phyloP scores from a whole-genome alignment of 176 grass and related monocot genomes.

The Bolboschoenus planiculmis region DNA sequence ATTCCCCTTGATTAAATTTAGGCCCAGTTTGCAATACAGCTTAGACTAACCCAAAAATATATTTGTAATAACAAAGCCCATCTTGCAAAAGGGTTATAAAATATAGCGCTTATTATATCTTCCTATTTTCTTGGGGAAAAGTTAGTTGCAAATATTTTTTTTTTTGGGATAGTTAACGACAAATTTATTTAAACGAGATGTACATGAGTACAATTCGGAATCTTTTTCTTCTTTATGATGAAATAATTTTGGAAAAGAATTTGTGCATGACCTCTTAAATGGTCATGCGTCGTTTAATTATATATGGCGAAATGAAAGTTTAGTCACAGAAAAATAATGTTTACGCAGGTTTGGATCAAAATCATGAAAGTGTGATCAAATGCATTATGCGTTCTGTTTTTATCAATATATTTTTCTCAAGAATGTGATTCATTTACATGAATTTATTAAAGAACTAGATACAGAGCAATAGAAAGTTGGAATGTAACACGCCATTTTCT shows the following conservation, averaged over 20 bases:
- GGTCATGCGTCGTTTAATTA: neutral
- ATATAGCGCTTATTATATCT: neutral
- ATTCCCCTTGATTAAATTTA: neutral
- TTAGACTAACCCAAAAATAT: neutral
- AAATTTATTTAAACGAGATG: neutral
- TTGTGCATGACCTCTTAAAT: neutral
- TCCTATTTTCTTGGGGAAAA: neutral
- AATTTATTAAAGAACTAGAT: neutral
- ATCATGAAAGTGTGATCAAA: neutral
- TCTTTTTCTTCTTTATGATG: neutral
- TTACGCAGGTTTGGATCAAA: too few species aligned
- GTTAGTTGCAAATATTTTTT: too few species aligned
- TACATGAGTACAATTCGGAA: neutral
- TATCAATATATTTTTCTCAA: too few species aligned
- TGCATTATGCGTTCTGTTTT: neutral
- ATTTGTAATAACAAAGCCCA: neutral
- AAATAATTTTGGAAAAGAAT: neutral
- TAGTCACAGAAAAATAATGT: neutral
- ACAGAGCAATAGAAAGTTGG: too few species aligned
- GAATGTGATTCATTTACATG: neutral
- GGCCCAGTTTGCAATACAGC: neutral
- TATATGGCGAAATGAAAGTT: too few species aligned
- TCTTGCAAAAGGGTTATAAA: neutral
- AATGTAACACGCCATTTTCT: too few species aligned
- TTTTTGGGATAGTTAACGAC: neutral